These are phyloP conservation scores for Apium graveolens DNA, from an alignment of 129 eudicot species.

Conservation along the genomic window DNA sequence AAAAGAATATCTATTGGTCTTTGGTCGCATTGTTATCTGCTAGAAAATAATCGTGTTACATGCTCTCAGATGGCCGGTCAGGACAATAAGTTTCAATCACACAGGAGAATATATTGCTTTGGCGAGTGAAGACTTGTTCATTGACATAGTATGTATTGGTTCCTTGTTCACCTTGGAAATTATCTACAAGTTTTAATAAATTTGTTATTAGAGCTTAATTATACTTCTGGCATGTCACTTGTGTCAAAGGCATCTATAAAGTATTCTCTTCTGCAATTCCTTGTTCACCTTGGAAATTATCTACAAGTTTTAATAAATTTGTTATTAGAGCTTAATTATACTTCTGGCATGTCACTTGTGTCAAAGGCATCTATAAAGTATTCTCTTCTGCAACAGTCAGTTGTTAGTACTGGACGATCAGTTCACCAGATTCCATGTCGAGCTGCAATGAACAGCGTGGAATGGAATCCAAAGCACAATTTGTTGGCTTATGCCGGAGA, in stretches of 20 bases:
- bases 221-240: background rate
- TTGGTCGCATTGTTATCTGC: background rate
- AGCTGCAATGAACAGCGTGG: constrained; percentile 99
- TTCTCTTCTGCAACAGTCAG: constrained; percentile 48
- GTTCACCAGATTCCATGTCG: constrained; percentile 95
- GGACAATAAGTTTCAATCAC: constrained; percentile 95
- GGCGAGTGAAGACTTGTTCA: constrained; percentile 95
- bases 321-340: background rate
- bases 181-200: background rate
- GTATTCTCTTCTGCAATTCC: too few species aligned
- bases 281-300: background rate
- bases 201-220: background rate
- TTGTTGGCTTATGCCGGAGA: constrained; percentile 98
- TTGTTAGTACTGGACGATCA: constrained; percentile 80
- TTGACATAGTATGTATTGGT: constrained; percentile 65
- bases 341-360: background rate
- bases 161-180: background rate
- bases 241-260: background rate
- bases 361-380: background rate
- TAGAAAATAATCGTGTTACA: background rate
- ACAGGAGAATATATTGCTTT: constrained; percentile 95
- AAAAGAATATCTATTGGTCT: background rate
- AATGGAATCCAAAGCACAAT: constrained; percentile 95
- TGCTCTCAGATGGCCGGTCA: constrained; percentile 90
- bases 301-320: background rate